phyloP scores from a whole-genome alignment of 805 yeast genomes.

The Ogataea neopini region DNA sequence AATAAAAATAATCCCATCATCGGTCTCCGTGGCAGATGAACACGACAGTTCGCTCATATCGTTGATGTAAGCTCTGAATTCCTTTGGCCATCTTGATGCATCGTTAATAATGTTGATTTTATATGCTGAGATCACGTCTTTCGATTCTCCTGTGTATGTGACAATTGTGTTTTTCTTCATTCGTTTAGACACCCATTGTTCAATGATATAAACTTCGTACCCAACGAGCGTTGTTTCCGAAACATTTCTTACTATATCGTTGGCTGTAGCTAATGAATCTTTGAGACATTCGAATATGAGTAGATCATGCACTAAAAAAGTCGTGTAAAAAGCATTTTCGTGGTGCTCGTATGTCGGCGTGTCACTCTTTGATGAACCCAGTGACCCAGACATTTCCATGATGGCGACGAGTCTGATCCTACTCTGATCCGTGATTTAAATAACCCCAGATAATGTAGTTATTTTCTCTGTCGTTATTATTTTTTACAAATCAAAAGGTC shows the following conservation, averaged over 20 bases:
- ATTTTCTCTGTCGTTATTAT: background rate
- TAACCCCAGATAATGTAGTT: too few relatives aligned
- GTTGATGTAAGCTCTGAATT: conserved; percentile 60
- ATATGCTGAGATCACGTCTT: conserved; percentile 59
- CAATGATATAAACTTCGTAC: conserved; percentile 87
- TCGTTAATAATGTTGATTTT: conserved; percentile 56
- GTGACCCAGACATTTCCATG: background rate
- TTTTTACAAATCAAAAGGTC: background rate
- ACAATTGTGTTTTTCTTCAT: conserved; percentile 67
- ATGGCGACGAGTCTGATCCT: background rate
- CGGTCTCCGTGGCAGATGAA: conserved; percentile 66
- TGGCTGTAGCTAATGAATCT: conserved; percentile 38
- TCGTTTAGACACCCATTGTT: conserved; percentile 88
- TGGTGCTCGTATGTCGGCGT: background rate
- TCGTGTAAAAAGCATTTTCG: conserved; percentile 10
- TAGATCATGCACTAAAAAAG: conserved; percentile 51
- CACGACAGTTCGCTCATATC: conserved; percentile 61
- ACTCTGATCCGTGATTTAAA: too few relatives aligned
- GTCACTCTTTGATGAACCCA: background rate
- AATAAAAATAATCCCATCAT: conserved; percentile 65
- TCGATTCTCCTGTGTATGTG: conserved; percentile 80
- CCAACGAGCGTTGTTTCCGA: conserved; percentile 60
- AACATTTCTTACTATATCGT: conserved; percentile 40
- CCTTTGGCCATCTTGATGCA: conserved; percentile 47
- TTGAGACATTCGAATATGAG: conserved; percentile 49